Evolutionary conservation across 1,284 basidiomycete species (phyloP), one percentile per base, ranked within the genome.

Genomic region (Microbotryomycetes sp.): DNA sequence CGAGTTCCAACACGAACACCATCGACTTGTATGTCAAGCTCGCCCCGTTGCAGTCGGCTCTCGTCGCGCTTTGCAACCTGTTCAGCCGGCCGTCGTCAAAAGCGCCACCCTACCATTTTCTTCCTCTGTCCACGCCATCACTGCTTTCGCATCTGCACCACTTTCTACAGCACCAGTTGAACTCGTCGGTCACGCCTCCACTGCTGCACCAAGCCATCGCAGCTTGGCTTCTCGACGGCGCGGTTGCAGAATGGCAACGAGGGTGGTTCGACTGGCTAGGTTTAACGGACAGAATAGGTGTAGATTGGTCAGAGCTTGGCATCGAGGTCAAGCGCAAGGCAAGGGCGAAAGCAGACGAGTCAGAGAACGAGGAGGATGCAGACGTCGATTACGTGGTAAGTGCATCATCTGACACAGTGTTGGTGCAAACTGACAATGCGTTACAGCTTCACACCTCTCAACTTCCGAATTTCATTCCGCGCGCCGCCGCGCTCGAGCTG

Each of bases 261-360:
- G 24, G 49, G 4, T 57, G 56, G 56, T 47, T 50, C 11, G 48
- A 45, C 5, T 57, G 56, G 56, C n/a, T 57, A 13, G 48, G 48
- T 1, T 24, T 30, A 29, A n/a, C 23, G 5, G 21, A 50, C 6
- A 49, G 49, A 18, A 41, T 41, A 41, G 35, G 35, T 41, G 18
- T 31, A 3, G 24, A 11, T 15, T 49, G 48, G 56, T 23, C 27
- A 5, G 49, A 52, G 18, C 21, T 57, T 9, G 56, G 56, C 35
- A 57, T 57, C 9, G 56, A 57, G 28, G 31, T 30, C 29, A 35
- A 35, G 18, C 7, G 15, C 5, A 7, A 15, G 13, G 29, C 11
- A 35, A 29, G 24, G 48, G 27, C 30, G 1, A 41, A 24, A 27
- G 27, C 6, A 21, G 46, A 51, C 31, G 46, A 29, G 29, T 16